These are phyloP conservation scores for Penicillium subrubescens DNA, from an alignment of 495 filamentous ascomycete genomes.

Conservation along the genomic window DNA sequence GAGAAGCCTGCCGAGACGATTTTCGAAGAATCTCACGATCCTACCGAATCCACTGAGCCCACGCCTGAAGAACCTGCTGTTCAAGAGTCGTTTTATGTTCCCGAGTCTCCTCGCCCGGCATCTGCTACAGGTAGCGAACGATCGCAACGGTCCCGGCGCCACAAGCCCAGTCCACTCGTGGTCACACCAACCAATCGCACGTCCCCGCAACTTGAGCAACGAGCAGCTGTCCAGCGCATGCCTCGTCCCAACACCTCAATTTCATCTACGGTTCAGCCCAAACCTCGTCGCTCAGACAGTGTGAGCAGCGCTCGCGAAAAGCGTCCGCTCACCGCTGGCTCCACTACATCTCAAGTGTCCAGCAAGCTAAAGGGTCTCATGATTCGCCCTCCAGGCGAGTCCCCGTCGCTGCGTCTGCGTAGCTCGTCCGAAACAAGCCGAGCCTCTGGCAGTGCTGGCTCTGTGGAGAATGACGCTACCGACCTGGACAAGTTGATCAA, in stretches of 20 bases:
- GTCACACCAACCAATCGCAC: slow-evolving; percentile 27
- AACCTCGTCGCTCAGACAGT: slow-evolving; percentile 43
- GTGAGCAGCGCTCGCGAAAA: slow-evolving; percentile 51
- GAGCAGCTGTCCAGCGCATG: slow-evolving; percentile 55
- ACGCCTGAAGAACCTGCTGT: neutral
- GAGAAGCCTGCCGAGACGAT: slow-evolving; percentile 4
- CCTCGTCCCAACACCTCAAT: slow-evolving; percentile 37
- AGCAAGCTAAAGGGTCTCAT: slow-evolving; percentile 57
- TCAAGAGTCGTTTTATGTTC: slow-evolving; percentile 3
- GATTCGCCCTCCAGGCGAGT: slow-evolving; percentile 44
- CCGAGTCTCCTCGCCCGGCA: slow-evolving; percentile 21
- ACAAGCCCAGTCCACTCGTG: slow-evolving; percentile 32
- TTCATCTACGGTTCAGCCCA: slow-evolving; percentile 31
- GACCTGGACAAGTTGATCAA: slow-evolving; percentile 87
- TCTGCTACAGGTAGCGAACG: slow-evolving; percentile 40
- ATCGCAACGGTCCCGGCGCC: slow-evolving; percentile 35
- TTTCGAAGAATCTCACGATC: neutral
- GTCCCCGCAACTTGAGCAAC: slow-evolving; percentile 36
- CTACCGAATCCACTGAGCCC: neutral
- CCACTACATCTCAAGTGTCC: slow-evolving; percentile 54
- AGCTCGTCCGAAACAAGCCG: slow-evolving; percentile 53
- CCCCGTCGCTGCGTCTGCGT: slow-evolving; percentile 42
- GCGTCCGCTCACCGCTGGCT: slow-evolving; percentile 57
- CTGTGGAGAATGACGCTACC: slow-evolving; percentile 49
- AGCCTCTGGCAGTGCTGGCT: slow-evolving; percentile 40